Evolutionary conservation across 1,284 basidiomycete genomes (phyloP).

Genomic region (Pseudozyma thailandica): DNA sequence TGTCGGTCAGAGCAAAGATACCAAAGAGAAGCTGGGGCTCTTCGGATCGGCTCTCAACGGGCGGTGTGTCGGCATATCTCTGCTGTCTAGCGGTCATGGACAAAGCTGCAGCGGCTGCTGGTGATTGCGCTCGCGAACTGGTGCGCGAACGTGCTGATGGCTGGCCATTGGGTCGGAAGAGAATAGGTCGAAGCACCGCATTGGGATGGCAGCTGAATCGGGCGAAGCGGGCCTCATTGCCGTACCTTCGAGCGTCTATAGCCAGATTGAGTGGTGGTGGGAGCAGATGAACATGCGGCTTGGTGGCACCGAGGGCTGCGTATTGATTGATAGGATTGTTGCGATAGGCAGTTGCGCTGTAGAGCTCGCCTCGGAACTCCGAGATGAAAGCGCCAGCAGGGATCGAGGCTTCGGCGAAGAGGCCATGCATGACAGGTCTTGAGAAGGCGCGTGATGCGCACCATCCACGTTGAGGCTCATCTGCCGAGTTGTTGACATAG

Average conservation of each 20-base stretch:
- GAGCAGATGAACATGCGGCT: slow-evolving; percentile 80
- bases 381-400: slow-evolving; percentile 68
- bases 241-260: slow-evolving; percentile 83
- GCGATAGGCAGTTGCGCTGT: slow-evolving; percentile 66
- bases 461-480: slow-evolving; percentile 59
- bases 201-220: slow-evolving; percentile 89
- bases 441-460: slow-evolving; percentile 70
- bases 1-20: slow-evolving; percentile 81
- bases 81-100: slow-evolving; percentile 17
- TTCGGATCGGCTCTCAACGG: slow-evolving; percentile 55
- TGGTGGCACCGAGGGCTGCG: slow-evolving; percentile 71
- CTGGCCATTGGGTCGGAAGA: slow-evolving; percentile 70
- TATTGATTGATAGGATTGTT: slow-evolving; percentile 73
- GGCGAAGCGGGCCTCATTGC: slow-evolving; percentile 79
- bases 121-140: slow-evolving; percentile 35
- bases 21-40: slow-evolving; percentile 77
- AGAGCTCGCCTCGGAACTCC: slow-evolving; percentile 67
- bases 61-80: slow-evolving; percentile 47
- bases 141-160: slow-evolving; percentile 30
- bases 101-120: slow-evolving; percentile 9
- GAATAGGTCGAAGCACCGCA: slow-evolving; percentile 81
- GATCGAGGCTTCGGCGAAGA: slow-evolving; percentile 68
- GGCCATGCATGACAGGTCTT: slow-evolving; percentile 68
- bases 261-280: slow-evolving; percentile 83
- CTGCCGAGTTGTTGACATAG: slow-evolving; percentile 44